Evolutionary conservation across 2,329 filamentous ascomycete genomes (phyloP), one percentile per base, ranked within the genome.

Genomic region (Aspergillus candidus): DNA sequence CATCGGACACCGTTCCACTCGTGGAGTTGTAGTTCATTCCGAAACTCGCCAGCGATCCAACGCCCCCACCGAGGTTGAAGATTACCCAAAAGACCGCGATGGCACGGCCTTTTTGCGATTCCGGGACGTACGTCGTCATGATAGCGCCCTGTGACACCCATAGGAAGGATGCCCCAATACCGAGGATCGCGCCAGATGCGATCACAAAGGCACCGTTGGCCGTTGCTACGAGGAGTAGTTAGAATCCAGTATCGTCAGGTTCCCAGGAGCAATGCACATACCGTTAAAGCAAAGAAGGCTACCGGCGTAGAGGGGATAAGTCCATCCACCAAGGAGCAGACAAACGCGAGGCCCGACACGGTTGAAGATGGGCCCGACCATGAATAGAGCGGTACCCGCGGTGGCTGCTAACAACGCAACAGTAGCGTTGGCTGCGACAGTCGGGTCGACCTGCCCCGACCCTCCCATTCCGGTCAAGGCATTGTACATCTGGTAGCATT

Each of bases 91-190:
- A 73, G 1, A 57, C 55, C 18, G 67, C 69, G 40, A 72, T 71
- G 17, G 67, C 66, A 11, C 68, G 65, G 2, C 69, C 70, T 48
- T 71, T 72, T 40, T 69, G 66, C 4, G 60, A 61, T 41, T 72
- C 70, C 10, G 60, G 52, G 1, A 70, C 65, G 47, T 74, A 74
- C 1, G 70, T 70, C 0, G 68, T 72, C 71, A 74, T 74, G 49
- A 74, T 73, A 14, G 71, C 68, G 11, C 72, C 72, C 49, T 74
- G 72, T 1, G 70, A 62, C 18, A 72, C 66, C 71, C 72, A 74
- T 6, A 74, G 47, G 46, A 73, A 69, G 1, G 70, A 66, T 3
- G 70, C 68, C 10, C 72, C 69, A 14, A 73, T 46, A 52, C 72
- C 72, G n/a, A 74, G 63, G 18, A 74, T 60, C 5, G 68, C 70